A percentile compares a stretch with the other conserved stretches of the same genome.
phyloP scores from a whole-genome alignment of 805 yeast genomes.

The Metschnikowia noctiluminum region DNA sequence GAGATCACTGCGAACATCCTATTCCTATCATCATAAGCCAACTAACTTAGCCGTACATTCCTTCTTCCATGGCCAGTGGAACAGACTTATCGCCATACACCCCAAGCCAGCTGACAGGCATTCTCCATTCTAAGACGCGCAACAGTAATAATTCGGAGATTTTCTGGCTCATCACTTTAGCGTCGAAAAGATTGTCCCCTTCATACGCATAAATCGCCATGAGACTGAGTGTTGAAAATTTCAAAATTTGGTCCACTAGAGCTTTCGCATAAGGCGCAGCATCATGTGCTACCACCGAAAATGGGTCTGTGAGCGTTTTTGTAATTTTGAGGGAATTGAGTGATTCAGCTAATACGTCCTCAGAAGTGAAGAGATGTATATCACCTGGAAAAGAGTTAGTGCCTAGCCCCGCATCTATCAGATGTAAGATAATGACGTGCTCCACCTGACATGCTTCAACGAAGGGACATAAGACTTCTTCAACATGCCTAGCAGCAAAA shows the following conservation, averaged over 20 bases:
- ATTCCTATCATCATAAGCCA: background rate
- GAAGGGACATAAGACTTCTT: conserved; percentile 50
- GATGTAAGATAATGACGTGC: conserved; percentile 58
- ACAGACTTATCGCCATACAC: conserved; percentile 73
- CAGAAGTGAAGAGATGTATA: conserved; percentile 27
- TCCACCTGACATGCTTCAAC: conserved; percentile 38
- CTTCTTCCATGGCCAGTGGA: conserved; percentile 71
- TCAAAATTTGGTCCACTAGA: conserved; percentile 11
- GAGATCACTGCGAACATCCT: too few species aligned
- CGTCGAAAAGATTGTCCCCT: conserved; percentile 84
- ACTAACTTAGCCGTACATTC: conserved; percentile 55
- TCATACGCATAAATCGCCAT: conserved; percentile 72
- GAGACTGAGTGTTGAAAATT: conserved; percentile 29
- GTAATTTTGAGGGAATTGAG: conserved; percentile 27
- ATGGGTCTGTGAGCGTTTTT: conserved; percentile 6
- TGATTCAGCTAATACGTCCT: conserved; percentile 31
- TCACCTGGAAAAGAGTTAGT: conserved; percentile 21
- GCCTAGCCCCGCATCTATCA: conserved; percentile 64
- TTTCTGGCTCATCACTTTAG: conserved; percentile 46
- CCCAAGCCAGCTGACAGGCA: conserved; percentile 81
- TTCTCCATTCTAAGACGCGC: conserved; percentile 31
- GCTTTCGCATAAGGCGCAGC: conserved; percentile 14
- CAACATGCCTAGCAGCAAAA: conserved; percentile 46
- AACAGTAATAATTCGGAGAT: conserved; percentile 27
- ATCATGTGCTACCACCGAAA: conserved; percentile 8